A percentile compares a stretch with the other conserved stretches of the same genome.
phyloP scores from a whole-genome alignment of 2,329 filamentous ascomycete species.

The Lasiodiplodia sp. region DNA sequence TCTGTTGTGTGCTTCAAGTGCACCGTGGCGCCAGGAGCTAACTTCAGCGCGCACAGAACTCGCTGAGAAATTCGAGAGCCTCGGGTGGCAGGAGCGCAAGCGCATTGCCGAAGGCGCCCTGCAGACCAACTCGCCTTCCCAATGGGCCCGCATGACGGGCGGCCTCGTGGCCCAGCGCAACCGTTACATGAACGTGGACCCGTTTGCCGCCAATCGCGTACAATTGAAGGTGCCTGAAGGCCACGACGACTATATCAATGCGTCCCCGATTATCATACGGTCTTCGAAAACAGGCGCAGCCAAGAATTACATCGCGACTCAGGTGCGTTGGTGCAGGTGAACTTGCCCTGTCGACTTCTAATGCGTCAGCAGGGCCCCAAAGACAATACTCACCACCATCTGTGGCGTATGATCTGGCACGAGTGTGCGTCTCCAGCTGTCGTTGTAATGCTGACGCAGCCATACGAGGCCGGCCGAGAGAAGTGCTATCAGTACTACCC shows the following conservation, averaged over 20 bases:
- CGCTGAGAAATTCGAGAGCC: conserved; percentile 65
- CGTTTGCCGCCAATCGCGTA: conserved; percentile 86
- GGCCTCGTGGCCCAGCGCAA: conserved; percentile 71
- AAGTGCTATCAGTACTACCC: conserved; percentile 95
- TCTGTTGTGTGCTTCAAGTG: conserved; percentile 18
- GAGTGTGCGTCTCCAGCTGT: conserved; percentile 75
- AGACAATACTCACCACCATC: conserved; percentile 74
- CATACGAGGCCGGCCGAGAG: conserved; percentile 76
- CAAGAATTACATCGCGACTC: conserved; percentile 85
- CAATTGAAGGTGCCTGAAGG: conserved; percentile 78
- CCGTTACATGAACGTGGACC: conserved; percentile 88
- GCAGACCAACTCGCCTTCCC: conserved; percentile 48
- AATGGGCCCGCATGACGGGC: conserved; percentile 66
- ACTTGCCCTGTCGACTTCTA: neutral
- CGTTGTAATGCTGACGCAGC: conserved; percentile 93
- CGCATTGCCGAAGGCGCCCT: conserved; percentile 56
- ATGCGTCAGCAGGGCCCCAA: conserved; percentile 72
- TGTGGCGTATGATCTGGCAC: conserved; percentile 96
- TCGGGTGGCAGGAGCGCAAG: conserved; percentile 66
- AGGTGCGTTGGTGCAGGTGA: conserved; percentile 53
- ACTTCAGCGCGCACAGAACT: conserved; percentile 56
- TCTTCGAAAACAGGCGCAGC: conserved; percentile 49
- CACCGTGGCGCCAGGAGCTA: conserved; percentile 10
- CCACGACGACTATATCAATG: conserved; percentile 62
- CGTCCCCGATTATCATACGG: conserved; percentile 54